Percentiles rank a stretch among this genome's conserved stretches.
These are phyloP conservation scores for Solanum pennellii DNA, from an alignment of 257 asterid genomes.

Conservation along the genomic window DNA sequence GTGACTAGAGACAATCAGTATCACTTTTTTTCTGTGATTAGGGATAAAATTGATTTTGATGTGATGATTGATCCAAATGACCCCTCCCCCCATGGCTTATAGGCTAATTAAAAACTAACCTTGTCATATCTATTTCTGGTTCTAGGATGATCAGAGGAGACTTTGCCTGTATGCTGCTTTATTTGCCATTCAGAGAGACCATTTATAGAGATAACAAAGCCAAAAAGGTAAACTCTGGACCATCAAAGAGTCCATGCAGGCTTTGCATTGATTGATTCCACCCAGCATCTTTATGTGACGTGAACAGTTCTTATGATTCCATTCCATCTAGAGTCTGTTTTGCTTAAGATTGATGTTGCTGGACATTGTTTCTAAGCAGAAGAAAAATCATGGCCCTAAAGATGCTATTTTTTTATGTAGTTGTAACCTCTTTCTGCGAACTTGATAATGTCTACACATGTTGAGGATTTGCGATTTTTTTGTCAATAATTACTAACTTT, in stretches of 20 bases:
- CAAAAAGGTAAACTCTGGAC: slow-evolving; percentile 39
- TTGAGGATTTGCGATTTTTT: background rate
- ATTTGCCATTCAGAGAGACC: slow-evolving; percentile 52
- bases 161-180: slow-evolving; percentile 73
- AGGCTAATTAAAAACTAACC: background rate
- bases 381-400: background rate
- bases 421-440: background rate
- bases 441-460: background rate
- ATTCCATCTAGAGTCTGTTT: background rate
- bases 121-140: background rate
- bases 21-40: background rate
- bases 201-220: slow-evolving; percentile 56
- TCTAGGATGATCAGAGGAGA: slow-evolving; percentile 61
- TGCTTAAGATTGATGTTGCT: background rate
- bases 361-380: background rate
- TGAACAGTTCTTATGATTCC: background rate
- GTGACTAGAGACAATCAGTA: background rate
- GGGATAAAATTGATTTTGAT: background rate
- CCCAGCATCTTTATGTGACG: background rate
- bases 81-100: background rate
- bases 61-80: background rate
- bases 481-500: background rate
- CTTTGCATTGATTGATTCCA: background rate
- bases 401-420: background rate
- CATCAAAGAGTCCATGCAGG: background rate